These are phyloP conservation scores for Yamadazyma pseudoaaseri DNA, from an alignment of 1,139 yeast genomes.

Conservation along the genomic window DNA sequence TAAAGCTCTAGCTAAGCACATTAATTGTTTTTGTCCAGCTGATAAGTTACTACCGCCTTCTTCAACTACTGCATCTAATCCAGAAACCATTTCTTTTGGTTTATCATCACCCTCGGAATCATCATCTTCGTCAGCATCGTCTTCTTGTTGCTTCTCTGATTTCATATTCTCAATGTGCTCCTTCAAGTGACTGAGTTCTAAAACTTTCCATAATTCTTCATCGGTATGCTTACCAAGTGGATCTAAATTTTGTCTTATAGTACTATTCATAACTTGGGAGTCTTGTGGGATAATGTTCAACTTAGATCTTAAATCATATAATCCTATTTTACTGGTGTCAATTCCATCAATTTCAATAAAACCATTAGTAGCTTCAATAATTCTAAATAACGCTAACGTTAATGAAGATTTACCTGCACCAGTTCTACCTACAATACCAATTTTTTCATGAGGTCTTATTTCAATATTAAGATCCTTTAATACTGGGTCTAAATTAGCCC, in stretches of 20 bases:
- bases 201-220: slow-evolving; percentile 31
- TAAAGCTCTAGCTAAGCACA: slow-evolving; percentile 38
- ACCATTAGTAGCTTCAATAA: slow-evolving; percentile 35
- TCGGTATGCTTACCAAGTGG: slow-evolving; percentile 30
- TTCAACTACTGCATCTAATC: slow-evolving; percentile 14
- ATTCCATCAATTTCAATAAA: slow-evolving; percentile 32
- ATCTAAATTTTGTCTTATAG: slow-evolving; percentile 36
- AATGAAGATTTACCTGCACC: slow-evolving; percentile 44
- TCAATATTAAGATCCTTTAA: slow-evolving; percentile 26
- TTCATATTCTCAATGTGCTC: slow-evolving; percentile 31
- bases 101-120: slow-evolving; percentile 2
- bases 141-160: slow-evolving; percentile 22
- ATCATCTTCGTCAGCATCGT: slow-evolving; percentile 21
- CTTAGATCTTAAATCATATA: slow-evolving; percentile 32
- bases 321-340: slow-evolving; percentile 30
- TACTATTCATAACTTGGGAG: slow-evolving; percentile 35
- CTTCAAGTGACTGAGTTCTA: slow-evolving; percentile 36
- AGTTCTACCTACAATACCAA: slow-evolving; percentile 43
- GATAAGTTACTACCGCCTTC: slow-evolving; percentile 40
- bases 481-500: slow-evolving; percentile 37
- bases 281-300: slow-evolving; percentile 42
- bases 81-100: slow-evolving; percentile 7
- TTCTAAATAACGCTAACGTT: slow-evolving; percentile 37
- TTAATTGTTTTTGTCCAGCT: slow-evolving; percentile 36
- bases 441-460: slow-evolving; percentile 32